These are phyloP conservation scores for Eucalyptus coolabah DNA, from an alignment of 345 rosid species.

Conservation along the genomic window DNA sequence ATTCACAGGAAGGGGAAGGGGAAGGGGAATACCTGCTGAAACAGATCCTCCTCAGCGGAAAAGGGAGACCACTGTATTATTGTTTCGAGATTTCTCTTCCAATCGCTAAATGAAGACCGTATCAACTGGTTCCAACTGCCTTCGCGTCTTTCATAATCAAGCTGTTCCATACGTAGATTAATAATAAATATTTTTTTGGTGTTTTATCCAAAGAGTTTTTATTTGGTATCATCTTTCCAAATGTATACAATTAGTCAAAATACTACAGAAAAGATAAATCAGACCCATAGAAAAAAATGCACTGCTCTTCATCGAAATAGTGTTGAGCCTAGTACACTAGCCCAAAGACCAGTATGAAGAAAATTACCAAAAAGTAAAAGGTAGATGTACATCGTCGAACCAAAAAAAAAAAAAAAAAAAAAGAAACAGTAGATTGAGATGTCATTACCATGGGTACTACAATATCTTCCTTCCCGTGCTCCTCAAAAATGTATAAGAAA, in stretches of 20 bases:
- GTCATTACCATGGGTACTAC: constrained; percentile 88
- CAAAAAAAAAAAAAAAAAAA: neutral
- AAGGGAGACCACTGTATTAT: constrained; percentile 82
- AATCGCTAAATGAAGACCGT: constrained; percentile 43
- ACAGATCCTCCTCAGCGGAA: constrained; percentile 63
- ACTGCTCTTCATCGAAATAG: neutral
- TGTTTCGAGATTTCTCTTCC: constrained; percentile 60
- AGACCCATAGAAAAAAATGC: neutral
- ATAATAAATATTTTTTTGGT: neutral
- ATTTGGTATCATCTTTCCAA: neutral
- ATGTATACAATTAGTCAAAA: neutral
- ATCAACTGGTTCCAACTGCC: constrained; percentile 44
- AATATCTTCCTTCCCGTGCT: constrained; percentile 85
- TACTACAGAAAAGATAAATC: neutral
- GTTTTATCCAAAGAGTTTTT: neutral
- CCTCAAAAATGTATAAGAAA: constrained; percentile 87
- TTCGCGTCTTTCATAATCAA: constrained; percentile 57
- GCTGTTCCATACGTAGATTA: constrained; percentile 12
- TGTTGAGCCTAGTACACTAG: neutral
- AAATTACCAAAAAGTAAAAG: neutral
- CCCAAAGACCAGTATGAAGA: neutral
- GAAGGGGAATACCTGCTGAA: constrained; percentile 50
- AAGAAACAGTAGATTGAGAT: neutral
- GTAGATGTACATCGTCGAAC: neutral
- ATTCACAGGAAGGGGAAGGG: neutral